A percentile compares a stretch with the other conserved stretches of the same genome.
Evolutionary conservation across 768 basidiomycete species (phyloP).

Genomic region (Podaxis sp.): DNA sequence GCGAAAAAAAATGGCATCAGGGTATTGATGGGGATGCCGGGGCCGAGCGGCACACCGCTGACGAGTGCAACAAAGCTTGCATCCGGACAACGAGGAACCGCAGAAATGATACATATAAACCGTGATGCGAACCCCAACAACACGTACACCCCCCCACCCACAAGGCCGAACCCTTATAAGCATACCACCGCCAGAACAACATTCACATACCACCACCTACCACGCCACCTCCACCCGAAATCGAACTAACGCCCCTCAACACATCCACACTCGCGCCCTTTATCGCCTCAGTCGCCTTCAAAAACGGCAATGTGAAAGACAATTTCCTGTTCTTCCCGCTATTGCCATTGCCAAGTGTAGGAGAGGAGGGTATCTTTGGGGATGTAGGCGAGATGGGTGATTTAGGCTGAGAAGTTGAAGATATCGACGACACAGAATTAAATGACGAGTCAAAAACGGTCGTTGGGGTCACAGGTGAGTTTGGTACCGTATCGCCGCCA

Average conservation of each 20-base stretch:
- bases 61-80: too few species aligned
- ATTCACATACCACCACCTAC: not conserved
- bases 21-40: too few species aligned
- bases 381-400: not conserved
- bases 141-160: not conserved
- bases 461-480: not conserved
- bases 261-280: slow-evolving; percentile 32
- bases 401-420: not conserved
- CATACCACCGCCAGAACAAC: not conserved
- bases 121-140: not conserved
- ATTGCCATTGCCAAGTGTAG: not conserved
- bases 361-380: not conserved
- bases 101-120: not conserved
- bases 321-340: slow-evolving; percentile 14
- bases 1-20: not conserved
- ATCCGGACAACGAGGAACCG: too few species aligned
- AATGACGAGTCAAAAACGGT: not conserved
- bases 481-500: slow-evolving; percentile 1
- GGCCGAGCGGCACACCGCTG: too few species aligned
- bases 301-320: slow-evolving; percentile 31
- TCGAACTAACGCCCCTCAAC: slow-evolving; percentile 42
- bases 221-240: slow-evolving; percentile 15
- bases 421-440: not conserved
- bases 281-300: slow-evolving; percentile 25
- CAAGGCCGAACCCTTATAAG: not conserved